Base-by-base conservation (phyloP, 345 rosid species). In the Salix suchowensis region DNA sequence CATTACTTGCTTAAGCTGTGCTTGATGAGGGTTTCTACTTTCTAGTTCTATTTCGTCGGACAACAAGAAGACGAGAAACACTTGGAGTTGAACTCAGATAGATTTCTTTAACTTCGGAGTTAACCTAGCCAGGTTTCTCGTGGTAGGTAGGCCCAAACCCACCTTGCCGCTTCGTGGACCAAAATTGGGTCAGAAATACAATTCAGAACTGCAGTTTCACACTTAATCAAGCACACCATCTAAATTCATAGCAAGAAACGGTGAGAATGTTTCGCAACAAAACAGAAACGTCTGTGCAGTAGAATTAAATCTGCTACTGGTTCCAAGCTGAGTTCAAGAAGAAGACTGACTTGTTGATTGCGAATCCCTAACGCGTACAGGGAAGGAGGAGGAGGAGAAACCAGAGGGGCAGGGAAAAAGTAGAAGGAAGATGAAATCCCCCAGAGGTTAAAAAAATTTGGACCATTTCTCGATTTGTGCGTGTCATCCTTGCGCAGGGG, bases 1-100 rank as follows among this genome's bases (percentile, higher is more conserved):
- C 97, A 92, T 92, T 55, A n/a, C 23, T 23, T 24, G 64, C 11
- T 58, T 58, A 58, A 23, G 64, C 64, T 23, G 28, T 23, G 24
- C 64, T 23, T n/a, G 64, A n/a, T 24, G 64, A 58, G 64, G 64
- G 64, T 58, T 58, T 58, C 64, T 58, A 58, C 6, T 21, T 58
- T 23, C 64, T n/a, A 58, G 64, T 21, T 23, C 28, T 23, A 10
- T 23, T 58, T n/a, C 64, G 28, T 58, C 28, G 62, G 39, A 52
- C 65, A 19, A 36, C 37, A 52, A 18, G 19, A 16, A 23, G 48
- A 66, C 23, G 15, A 34, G 46, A 58, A 55, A 6, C 37, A 4
- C 15, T 24, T 30, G 14, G 67, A 60, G 16, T 23, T 60, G 76
- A 70, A 30, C 26, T 65, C 9, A 2, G 34, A 34, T 14, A 11